Evolutionary conservation across 805 yeast species (phyloP).

Genomic region (Starmerella powellii): DNA sequence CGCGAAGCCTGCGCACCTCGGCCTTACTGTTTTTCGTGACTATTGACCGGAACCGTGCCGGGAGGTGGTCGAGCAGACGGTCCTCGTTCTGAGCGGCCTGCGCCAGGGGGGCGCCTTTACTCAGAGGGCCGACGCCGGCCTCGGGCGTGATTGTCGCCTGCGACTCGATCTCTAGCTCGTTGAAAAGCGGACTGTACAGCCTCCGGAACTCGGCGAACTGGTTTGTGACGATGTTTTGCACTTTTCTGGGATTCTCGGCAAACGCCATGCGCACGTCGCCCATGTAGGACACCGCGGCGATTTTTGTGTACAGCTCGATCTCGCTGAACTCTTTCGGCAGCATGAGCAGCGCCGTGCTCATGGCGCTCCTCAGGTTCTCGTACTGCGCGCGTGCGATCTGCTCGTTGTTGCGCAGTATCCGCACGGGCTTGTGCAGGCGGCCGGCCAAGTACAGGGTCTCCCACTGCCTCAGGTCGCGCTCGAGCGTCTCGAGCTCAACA

Average conservation of each 20-base stretch:
- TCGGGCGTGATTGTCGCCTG: conserved; percentile 11
- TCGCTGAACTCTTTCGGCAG: conserved; percentile 41
- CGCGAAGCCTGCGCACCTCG: conserved; percentile 19
- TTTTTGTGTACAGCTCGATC: conserved; percentile 56
- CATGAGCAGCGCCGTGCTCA: conserved; percentile 52
- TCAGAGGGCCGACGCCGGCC: conserved; percentile 21
- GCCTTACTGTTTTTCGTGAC: conserved; percentile 26
- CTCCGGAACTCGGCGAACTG: conserved; percentile 57
- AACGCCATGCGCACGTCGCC: conserved; percentile 82
- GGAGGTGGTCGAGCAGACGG: conserved; percentile 38
- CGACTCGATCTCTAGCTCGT: conserved; percentile 32
- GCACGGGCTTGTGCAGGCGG: conserved; percentile 86
- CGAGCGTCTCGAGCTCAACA: conserved; percentile 47
- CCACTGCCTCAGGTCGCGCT: conserved; percentile 74
- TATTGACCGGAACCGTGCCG: conserved; percentile 37
- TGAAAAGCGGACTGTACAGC: conserved; percentile 59
- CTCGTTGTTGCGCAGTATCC: conserved; percentile 43
- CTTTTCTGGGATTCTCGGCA: conserved; percentile 88
- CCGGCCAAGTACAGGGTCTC: conserved; percentile 79
- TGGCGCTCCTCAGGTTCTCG: conserved; percentile 64
- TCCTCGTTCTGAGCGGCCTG: conserved; percentile 30
- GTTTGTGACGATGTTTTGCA: conserved; percentile 68
- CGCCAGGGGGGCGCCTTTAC: conserved; percentile 26
- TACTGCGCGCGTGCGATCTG: conserved; percentile 26
- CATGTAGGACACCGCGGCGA: conserved; percentile 69